phyloP scores from a whole-genome alignment of 2,329 filamentous ascomycete species.

The Huntiella savannae region DNA sequence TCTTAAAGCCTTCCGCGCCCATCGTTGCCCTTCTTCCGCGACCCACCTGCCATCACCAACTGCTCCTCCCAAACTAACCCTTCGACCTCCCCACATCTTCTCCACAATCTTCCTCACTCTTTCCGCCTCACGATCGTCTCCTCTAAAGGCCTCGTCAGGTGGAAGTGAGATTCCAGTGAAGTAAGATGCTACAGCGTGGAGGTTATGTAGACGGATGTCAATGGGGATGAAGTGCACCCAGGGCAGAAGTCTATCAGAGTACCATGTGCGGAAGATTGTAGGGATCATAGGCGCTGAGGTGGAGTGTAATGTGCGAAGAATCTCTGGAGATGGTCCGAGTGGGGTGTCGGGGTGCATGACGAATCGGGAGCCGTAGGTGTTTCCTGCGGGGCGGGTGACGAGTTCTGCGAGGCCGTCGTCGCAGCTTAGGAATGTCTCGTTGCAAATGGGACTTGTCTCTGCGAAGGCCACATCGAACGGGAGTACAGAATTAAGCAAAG shows the following conservation, averaged over 20 bases:
- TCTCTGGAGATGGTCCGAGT: conserved; percentile 45
- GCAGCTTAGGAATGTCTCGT: conserved; percentile 20
- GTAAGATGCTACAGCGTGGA: conserved; percentile 58
- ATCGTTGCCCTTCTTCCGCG: conserved; percentile 42
- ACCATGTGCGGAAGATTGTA: conserved; percentile 62
- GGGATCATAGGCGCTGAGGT: conserved; percentile 50
- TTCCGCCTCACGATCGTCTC: conserved; percentile 17
- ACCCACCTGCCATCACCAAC: conserved; percentile 42
- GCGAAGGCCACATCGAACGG: conserved; percentile 21
- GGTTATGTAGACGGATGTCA: conserved; percentile 50
- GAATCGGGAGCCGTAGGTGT: conserved; percentile 33
- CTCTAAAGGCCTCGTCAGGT: conserved; percentile 14
- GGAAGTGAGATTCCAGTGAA: conserved; percentile 37
- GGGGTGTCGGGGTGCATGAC: conserved; percentile 56
- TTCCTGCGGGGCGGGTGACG: conserved; percentile 11
- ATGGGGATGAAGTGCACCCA: conserved; percentile 72
- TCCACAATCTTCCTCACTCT: conserved; percentile 27
- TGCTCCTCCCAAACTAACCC: conserved; percentile 5
- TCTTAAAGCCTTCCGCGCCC: conserved; percentile 43
- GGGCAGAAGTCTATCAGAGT: conserved; percentile 50
- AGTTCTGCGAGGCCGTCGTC: conserved; percentile 33
- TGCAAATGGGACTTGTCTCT: conserved; percentile 2
- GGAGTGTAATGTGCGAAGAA: conserved; percentile 37
- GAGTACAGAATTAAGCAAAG: conserved; percentile 20
- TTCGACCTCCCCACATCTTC: conserved; percentile 20